These are phyloP conservation scores for Citropsis articulata DNA, from an alignment of 345 rosid species.

Conservation along the genomic window DNA sequence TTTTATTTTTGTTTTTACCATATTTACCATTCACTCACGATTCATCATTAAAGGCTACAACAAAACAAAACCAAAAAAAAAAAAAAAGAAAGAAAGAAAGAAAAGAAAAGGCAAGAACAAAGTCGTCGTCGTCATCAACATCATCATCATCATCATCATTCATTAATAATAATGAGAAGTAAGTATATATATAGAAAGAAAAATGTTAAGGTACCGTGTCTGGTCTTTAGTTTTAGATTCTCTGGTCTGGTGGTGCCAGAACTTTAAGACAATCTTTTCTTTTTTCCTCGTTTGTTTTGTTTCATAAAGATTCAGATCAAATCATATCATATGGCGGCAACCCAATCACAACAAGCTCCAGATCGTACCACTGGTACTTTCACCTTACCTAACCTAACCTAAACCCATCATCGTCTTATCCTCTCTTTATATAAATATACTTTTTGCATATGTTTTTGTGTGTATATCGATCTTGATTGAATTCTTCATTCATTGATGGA, in stretches of 20 bases:
- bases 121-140: not conserved
- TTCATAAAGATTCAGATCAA: slow-evolving; percentile 27
- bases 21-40: not conserved
- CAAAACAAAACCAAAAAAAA: no score
- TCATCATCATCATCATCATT: not conserved
- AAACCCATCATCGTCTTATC: not conserved
- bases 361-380: slow-evolving; percentile 62
- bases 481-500: slow-evolving; percentile 4
- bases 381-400: slow-evolving; percentile 18
- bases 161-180: not conserved
- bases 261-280: slow-evolving; percentile 29
- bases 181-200: not conserved
- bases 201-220: slow-evolving; percentile 11
- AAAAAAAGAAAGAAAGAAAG: not conserved
- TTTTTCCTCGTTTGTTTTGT: slow-evolving; percentile 8
- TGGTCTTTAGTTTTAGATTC: slow-evolving; percentile 21
- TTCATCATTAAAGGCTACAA: not conserved
- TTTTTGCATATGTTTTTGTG: no score
- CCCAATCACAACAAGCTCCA: slow-evolving; percentile 53
- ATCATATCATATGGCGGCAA: slow-evolving; percentile 57
- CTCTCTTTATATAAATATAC: no score
- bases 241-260: slow-evolving; percentile 13
- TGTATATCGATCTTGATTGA: slow-evolving; percentile 8
- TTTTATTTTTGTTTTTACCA: not conserved
- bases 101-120: no score